phyloP scores from a whole-genome alignment of 1,139 yeast genomes.

The Protomyces macrosporus region DNA sequence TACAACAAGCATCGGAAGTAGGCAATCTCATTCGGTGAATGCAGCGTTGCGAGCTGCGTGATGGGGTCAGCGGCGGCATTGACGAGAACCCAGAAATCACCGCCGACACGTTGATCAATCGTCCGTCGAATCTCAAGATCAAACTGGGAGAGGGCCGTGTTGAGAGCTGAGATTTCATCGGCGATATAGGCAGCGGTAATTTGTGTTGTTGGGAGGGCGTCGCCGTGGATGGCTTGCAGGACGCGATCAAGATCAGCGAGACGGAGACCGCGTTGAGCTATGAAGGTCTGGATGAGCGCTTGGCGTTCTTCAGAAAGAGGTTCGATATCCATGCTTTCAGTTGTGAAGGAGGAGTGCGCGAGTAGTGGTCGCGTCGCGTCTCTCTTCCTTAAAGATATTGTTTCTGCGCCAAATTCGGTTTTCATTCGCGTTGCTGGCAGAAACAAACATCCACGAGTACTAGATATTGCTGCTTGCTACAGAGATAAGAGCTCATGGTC shows the following conservation, averaged over 20 bases:
- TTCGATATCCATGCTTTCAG: background rate
- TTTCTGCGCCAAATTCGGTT: too few relatives aligned
- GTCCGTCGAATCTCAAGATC: constrained; percentile 19
- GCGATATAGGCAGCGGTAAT: constrained; percentile 33
- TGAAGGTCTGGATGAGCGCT: constrained; percentile 5
- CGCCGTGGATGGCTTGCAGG: background rate
- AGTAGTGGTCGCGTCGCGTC: background rate
- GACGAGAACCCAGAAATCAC: constrained; percentile 18
- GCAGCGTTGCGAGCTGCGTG: constrained; percentile 20
- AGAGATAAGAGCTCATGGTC: constrained; percentile 5
- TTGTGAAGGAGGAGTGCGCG: background rate
- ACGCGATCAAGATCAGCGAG: constrained; percentile 6
- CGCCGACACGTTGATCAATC: constrained; percentile 15
- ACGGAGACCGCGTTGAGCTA: background rate
- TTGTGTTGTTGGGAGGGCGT: background rate
- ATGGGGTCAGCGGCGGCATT: constrained; percentile 20
- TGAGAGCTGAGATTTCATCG: constrained; percentile 44
- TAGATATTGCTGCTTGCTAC: too few relatives aligned
- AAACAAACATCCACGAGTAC: too few relatives aligned
- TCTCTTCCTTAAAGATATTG: background rate
- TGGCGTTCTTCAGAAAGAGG: background rate
- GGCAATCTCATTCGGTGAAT: constrained; percentile 13
- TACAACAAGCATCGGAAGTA: constrained; percentile 16
- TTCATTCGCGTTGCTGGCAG: too few relatives aligned
- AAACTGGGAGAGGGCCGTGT: constrained; percentile 8